phyloP scores from a whole-genome alignment of 2,329 filamentous ascomycete genomes.

The Periconia digitata region DNA sequence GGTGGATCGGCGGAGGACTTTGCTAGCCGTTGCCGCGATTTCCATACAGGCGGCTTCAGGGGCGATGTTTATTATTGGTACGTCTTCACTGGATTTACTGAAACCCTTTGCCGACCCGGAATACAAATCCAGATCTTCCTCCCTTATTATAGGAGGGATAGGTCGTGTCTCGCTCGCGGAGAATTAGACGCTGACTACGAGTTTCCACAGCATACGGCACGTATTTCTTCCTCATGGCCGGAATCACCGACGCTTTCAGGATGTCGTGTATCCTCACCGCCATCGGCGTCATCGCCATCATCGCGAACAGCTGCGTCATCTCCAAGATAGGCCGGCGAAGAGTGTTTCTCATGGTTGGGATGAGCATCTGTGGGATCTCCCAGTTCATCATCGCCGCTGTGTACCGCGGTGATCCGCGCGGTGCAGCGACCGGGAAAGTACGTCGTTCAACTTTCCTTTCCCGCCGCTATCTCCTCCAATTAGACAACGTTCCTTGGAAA shows the following conservation, averaged over 20 bases:
- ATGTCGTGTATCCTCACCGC: conserved; percentile 59
- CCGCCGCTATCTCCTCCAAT: neutral
- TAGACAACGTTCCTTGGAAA: neutral
- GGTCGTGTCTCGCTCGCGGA: neutral
- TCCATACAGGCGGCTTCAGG: conserved; percentile 57
- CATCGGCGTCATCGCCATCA: conserved; percentile 56
- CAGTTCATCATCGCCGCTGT: conserved; percentile 58
- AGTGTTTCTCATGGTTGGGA: conserved; percentile 55
- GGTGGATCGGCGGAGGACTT: conserved; percentile 54
- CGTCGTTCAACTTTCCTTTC: neutral
- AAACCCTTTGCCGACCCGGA: neutral
- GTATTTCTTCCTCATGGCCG: conserved; percentile 38
- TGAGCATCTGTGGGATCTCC: conserved; percentile 57
- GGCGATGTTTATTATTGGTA: conserved; percentile 51
- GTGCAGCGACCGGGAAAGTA: conserved; percentile 45
- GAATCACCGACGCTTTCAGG: conserved; percentile 51
- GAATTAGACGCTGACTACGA: neutral
- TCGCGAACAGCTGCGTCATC: conserved; percentile 56
- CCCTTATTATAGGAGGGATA: no score
- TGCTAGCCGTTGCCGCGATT: conserved; percentile 52
- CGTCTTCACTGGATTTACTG: neutral
- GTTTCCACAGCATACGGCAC: conserved; percentile 29
- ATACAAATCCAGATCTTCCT: neutral
- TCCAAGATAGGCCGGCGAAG: conserved; percentile 57
- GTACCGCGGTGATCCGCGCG: conserved; percentile 51